Evolutionary conservation across 768 basidiomycete genomes (phyloP).

Genomic region (Mycena latifolia): DNA sequence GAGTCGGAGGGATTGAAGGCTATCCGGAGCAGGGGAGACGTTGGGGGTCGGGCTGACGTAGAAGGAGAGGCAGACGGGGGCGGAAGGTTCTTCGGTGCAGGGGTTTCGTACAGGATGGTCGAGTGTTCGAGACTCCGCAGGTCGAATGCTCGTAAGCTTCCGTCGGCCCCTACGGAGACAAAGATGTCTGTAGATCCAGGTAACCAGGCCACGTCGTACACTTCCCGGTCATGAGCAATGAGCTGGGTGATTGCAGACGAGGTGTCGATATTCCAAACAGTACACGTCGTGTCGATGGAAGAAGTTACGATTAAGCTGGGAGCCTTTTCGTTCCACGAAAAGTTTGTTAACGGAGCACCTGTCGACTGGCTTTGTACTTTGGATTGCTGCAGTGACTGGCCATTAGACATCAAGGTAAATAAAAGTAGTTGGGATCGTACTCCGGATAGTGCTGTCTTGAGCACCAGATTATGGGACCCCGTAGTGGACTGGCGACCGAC

Average conservation of each 20-base stretch:
- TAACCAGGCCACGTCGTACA: constrained; percentile 99
- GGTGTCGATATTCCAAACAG: constrained; percentile 98
- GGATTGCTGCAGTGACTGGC: constrained; percentile 68
- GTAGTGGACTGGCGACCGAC: constrained; percentile 73
- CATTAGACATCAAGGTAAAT: constrained; percentile 13
- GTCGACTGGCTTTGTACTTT: constrained; percentile 89
- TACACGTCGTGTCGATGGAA: constrained; percentile 98
- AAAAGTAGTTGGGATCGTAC: constrained; percentile 52
- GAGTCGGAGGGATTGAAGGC: constrained; percentile 93
- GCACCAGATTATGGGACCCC: constrained; percentile 73
- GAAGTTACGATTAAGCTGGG: constrained; percentile 95
- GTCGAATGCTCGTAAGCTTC: constrained; percentile 96
- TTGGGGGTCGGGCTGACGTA: constrained; percentile 74
- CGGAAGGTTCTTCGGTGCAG: constrained; percentile 79
- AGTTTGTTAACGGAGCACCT: constrained; percentile 94
- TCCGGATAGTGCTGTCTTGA: constrained; percentile 86
- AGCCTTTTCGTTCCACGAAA: constrained; percentile 96
- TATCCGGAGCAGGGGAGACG: constrained; percentile 87
- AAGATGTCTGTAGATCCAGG: constrained; percentile 97
- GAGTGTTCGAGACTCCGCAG: constrained; percentile 97
- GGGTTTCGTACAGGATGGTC: constrained; percentile 97
- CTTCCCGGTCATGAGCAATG: constrained; percentile 96
- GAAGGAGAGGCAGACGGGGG: constrained; percentile 70
- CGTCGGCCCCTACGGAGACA: constrained; percentile 98
- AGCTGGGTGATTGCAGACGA: constrained; percentile 95